Conservation (phyloP, 257 asterid genomes). For the Nicotiana sylvestris region DNA sequence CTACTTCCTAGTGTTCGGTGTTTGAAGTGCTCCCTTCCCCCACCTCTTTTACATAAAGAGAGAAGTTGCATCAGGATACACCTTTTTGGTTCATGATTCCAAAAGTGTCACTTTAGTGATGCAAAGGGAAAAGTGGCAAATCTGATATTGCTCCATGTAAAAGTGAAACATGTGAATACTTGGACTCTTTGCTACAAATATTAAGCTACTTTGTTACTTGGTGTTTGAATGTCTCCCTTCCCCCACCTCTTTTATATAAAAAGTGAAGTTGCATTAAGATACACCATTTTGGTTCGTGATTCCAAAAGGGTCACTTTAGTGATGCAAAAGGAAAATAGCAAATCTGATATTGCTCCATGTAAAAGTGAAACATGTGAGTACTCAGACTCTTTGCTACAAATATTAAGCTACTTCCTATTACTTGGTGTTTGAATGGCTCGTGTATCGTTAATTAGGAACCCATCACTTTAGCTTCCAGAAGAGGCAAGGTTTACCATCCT, state of each 20-base stretch:
- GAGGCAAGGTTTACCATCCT: background rate
- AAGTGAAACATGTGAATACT: slow-evolving; percentile 18
- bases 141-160: slow-evolving; percentile 33
- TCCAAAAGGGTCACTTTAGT: slow-evolving; percentile 70
- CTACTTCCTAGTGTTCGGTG: background rate
- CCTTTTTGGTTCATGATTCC: slow-evolving; percentile 40
- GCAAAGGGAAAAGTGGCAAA: slow-evolving; percentile 47
- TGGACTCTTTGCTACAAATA: slow-evolving; percentile 34
- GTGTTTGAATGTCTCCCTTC: background rate
- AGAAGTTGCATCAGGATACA: slow-evolving; percentile 59
- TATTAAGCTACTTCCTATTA: background rate
- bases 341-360: slow-evolving; percentile 34
- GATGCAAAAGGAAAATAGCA: slow-evolving; percentile 56
- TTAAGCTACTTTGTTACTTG: background rate
- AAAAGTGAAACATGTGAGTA: slow-evolving; percentile 23
- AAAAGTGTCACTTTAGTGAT: slow-evolving; percentile 71
- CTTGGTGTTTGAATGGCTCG: background rate
- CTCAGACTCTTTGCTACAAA: slow-evolving; percentile 35
- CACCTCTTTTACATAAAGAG: too few relatives aligned
- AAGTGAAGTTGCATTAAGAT: slow-evolving; percentile 50
- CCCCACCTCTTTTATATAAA: too few relatives aligned
- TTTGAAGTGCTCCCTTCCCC: background rate
- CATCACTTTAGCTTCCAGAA: background rate
- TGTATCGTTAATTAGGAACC: background rate
- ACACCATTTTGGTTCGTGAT: slow-evolving; percentile 37